Conservation (phyloP, 371 early-diverging fungal species). For the Haplosporangium sp. region DNA sequence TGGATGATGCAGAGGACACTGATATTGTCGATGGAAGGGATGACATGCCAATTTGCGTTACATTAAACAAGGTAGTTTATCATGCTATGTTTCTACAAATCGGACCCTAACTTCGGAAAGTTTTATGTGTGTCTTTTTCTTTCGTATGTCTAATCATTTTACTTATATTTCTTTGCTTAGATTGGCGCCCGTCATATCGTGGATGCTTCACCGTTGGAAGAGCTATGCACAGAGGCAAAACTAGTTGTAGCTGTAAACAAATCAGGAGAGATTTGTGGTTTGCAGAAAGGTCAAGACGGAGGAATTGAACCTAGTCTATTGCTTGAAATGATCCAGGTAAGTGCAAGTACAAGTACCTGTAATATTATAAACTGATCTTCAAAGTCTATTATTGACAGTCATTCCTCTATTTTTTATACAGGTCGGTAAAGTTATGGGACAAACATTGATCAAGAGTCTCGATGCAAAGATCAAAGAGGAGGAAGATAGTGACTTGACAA, state of each 20-base stretch:
- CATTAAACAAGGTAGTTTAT: constrained; percentile 78
- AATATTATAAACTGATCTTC: too few species aligned
- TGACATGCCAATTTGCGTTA: constrained; percentile 83
- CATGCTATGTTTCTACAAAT: not conserved
- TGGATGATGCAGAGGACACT: constrained; percentile 88
- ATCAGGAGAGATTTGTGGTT: constrained; percentile 80
- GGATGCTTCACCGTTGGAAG: constrained; percentile 91
- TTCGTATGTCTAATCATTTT: not conserved
- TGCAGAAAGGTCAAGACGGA: constrained; percentile 86
- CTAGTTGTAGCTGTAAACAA: constrained; percentile 88
- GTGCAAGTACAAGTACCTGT: too few species aligned
- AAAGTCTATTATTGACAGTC: too few species aligned
- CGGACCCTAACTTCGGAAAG: too few species aligned
- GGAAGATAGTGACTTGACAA: too few species aligned
- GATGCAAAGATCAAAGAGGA: too few species aligned
- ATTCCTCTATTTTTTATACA: too few species aligned
- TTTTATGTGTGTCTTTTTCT: not conserved
- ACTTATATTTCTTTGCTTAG: constrained; percentile 51
- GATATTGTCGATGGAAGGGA: constrained; percentile 81
- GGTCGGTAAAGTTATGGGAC: too few species aligned
- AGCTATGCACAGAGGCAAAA: constrained; percentile 82
- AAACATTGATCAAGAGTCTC: too few species aligned
- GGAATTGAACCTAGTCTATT: constrained; percentile 82
- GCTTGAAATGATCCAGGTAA: constrained; percentile 83
- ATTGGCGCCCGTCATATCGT: constrained; percentile 86